Evolutionary conservation across 768 basidiomycete genomes (phyloP), one percentile per base, ranked within the genome.

Genomic region (Sarcomyxa edulis): DNA sequence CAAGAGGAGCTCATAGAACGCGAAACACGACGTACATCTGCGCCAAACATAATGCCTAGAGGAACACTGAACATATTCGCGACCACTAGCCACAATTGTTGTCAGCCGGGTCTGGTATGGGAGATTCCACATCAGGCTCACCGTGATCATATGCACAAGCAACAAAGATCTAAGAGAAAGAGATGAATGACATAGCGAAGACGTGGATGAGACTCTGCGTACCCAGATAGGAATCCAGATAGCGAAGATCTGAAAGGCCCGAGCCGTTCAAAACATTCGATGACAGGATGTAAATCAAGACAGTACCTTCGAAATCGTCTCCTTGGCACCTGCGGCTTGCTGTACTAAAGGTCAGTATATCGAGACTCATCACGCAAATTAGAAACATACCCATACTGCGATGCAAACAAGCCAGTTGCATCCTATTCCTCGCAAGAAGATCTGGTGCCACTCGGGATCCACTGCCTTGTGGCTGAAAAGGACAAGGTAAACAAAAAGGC

Each of bases 61-160:
- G 81, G 81, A 6, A 86, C 59, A 3, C 76, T 83, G 54, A 78
- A 85, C 84, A 86, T 85, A 52, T 86, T 86, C 14, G 84, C 84
- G 19, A 83, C 61, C 7, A 83, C 81, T 81, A 32, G 11, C 31
- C 24, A 22, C 21, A 35, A 22, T 12, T 34, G 38, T 22, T 6
- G 27, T 43, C 25, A 24, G 16, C 24, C 25, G 16, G 30, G 23
- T 35, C n/a, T 28, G 30, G 43, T 23, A 34, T 7, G n/a, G 6
- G 4, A 6, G 16, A 9, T 6, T 24, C 32, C 30, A 12, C 10
- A 35, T 22, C 3, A 2, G 39, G 45, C 66, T 40, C 53, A 76
- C 83, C 79, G 64, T 86, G 84, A 48, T 86, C 84, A 46, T 69
- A 84, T 9, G 73, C 72, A 45, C 78, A 80, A 0, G 84, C 69